A percentile compares a stretch with the other conserved stretches of the same genome.
phyloP scores from a whole-genome alignment of 495 filamentous ascomycete genomes.

The Penicillium desertorum region DNA sequence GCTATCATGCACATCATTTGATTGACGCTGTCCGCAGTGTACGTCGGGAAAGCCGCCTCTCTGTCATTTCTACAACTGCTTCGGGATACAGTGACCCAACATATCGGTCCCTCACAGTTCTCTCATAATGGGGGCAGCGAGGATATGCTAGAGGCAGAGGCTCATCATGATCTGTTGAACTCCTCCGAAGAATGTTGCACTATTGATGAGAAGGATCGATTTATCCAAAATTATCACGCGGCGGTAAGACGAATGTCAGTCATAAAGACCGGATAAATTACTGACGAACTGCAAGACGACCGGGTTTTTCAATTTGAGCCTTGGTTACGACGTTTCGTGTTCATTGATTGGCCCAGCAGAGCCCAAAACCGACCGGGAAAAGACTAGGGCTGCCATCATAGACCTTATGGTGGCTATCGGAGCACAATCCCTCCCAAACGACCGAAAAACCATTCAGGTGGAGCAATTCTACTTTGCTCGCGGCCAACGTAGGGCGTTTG shows the following conservation, averaged over 20 bases:
- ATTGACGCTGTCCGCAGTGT: conserved; percentile 26
- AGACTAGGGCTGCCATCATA: conserved; percentile 29
- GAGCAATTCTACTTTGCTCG: conserved; percentile 41
- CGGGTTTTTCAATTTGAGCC: conserved; percentile 33
- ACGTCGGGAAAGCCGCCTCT: conserved; percentile 43
- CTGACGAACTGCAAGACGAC: conserved; percentile 28
- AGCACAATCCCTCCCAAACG: conserved; percentile 37
- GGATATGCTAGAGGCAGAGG: conserved; percentile 45
- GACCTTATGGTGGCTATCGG: conserved; percentile 47
- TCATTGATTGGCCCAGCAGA: conserved; percentile 12
- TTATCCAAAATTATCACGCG: conserved; percentile 30
- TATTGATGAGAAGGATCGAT: conserved; percentile 24
- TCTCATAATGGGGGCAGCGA: conserved; percentile 42
- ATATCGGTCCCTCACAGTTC: conserved; percentile 46
- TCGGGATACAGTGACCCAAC: conserved; percentile 42
- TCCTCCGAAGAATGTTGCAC: conserved; percentile 28
- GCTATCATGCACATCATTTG: background rate
- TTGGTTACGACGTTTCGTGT: conserved; percentile 8
- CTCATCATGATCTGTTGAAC: conserved; percentile 30
- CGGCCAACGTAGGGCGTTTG: conserved; percentile 39
- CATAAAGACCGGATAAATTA: background rate
- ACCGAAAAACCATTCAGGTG: conserved; percentile 21
- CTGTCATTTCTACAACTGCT: conserved; percentile 45
- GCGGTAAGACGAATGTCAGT: conserved; percentile 27
- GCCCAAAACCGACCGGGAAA: conserved; percentile 22